Base-by-base conservation (phyloP, 225 moss, liverwort and hornwort species). In the Polytrichum commune region DNA sequence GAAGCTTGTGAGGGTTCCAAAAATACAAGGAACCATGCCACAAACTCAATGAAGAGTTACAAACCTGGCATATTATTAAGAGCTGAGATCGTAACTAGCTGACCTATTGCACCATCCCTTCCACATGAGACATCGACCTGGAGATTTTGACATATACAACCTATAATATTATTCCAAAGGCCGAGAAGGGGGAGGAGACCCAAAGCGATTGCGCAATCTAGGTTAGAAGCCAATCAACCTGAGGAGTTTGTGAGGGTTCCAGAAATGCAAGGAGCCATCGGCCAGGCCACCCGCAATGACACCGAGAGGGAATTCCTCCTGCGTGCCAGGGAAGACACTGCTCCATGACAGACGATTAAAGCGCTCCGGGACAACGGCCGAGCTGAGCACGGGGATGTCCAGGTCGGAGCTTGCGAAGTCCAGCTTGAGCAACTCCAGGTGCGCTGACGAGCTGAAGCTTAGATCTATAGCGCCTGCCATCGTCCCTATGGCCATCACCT, bases 281-380 rank as follows among this genome's bases (percentile, higher is more conserved):
- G 84, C 86, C 54, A 95, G 95, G 38, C 98, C 91, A 54, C 98
- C 98, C 22, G 98, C 98, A 76, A 99, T 91, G 72, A 99, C 88
- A 63, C 98, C 98, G 20, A 87, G 75, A 0, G 98, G 84, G n/a
- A 85, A 99, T 80, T 95, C 95, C 85, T 95, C 98, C 46, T 8
- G 2, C 65, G 84, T 68, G 25, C 83, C 91, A 10, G 73, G 78
- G 8, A 82, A 83, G 30, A 81, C 86, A 63, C 79, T 93, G 55
- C 90, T 92, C 98, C 98, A 99, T 53, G 98, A 93, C 58, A 99
- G 38, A 18, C 98, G 90, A 85, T 99, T 95, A 60, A 99, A 99
- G 61, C 89, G 87, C 79, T 99, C 98, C 8, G 84, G 72, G 13
- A 93, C 95, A 23, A 83, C 77, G 54, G 75, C 86, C 63, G 84